Evolutionary conservation across 1,139 yeast species (phyloP).

Genomic region (Candida buenavistaensis): DNA sequence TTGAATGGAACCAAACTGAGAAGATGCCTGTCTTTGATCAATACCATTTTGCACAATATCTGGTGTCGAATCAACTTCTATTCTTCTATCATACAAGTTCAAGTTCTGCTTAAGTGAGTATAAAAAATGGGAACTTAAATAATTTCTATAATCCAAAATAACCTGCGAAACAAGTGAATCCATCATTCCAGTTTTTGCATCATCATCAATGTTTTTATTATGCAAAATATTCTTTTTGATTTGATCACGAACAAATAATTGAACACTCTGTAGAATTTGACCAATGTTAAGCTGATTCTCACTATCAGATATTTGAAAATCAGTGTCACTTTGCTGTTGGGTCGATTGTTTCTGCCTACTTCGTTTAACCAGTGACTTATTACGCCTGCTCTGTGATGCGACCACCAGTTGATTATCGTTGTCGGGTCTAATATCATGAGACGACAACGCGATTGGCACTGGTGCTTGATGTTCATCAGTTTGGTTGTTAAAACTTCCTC

Average conservation of each 20-base stretch:
- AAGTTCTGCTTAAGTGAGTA: slow-evolving; percentile 11
- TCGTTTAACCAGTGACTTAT: no score
- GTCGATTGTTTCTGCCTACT: no score
- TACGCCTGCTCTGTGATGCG: no score
- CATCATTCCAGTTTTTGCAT: slow-evolving; percentile 19
- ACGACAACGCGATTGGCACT: no score
- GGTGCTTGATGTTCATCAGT: no score
- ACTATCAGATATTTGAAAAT: no score
- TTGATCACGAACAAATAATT: slow-evolving; percentile 20
- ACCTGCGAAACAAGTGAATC: slow-evolving; percentile 26
- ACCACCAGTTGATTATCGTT: no score
- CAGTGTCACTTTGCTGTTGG: no score
- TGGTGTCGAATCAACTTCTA: neutral
- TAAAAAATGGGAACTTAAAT: slow-evolving; percentile 13
- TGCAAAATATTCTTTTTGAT: slow-evolving; percentile 15
- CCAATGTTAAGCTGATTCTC: neutral
- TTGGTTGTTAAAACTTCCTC: no score
- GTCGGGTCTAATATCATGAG: no score
- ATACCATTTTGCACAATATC: slow-evolving; percentile 2
- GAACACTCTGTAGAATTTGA: slow-evolving; percentile 13
- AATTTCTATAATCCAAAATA: slow-evolving; percentile 22
- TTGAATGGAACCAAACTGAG: neutral
- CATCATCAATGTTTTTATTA: slow-evolving; percentile 16
- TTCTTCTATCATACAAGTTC: slow-evolving; percentile 9
- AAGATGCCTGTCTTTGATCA: slow-evolving; percentile 3